These are phyloP conservation scores for Emmonsiellopsis sp. DNA, from an alignment of 2,329 filamentous ascomycete genomes.

Conservation along the genomic window DNA sequence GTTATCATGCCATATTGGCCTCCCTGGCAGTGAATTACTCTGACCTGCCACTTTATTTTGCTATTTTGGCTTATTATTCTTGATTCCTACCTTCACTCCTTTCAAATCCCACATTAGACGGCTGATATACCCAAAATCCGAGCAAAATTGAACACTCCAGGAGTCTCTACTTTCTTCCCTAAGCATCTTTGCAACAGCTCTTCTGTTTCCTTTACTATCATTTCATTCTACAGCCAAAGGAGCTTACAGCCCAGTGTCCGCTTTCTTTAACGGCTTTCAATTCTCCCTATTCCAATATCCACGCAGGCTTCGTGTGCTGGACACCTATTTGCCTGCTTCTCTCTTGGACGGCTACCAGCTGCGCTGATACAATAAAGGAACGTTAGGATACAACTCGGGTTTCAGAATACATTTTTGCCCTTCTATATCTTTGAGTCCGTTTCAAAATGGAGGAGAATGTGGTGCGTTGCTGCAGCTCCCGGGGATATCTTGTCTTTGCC, in stretches of 20 bases:
- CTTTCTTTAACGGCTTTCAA: too few species aligned
- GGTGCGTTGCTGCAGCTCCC: background rate
- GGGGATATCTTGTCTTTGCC: too few species aligned
- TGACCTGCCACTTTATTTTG: background rate
- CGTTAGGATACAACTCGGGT: background rate
- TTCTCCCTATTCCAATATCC: too few species aligned
- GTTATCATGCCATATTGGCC: background rate
- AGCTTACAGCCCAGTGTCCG: too few species aligned
- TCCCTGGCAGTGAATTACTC: background rate
- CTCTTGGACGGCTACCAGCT: too few species aligned
- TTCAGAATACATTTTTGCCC: background rate
- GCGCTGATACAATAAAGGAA: too few species aligned
- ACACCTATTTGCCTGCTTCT: too few species aligned
- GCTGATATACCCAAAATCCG: background rate
- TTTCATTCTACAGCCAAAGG: too few species aligned
- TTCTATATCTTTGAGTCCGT: background rate
- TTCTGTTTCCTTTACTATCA: too few species aligned
- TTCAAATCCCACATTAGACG: background rate
- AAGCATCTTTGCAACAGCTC: too few species aligned
- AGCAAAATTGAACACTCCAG: background rate
- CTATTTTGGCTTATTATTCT: background rate
- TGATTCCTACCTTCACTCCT: background rate
- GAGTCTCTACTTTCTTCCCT: background rate
- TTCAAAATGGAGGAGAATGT: background rate
- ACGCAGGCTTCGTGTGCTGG: too few species aligned